phyloP scores from a whole-genome alignment of 1,139 yeast genomes.

The Zygosaccharomyces pseudobailii region DNA sequence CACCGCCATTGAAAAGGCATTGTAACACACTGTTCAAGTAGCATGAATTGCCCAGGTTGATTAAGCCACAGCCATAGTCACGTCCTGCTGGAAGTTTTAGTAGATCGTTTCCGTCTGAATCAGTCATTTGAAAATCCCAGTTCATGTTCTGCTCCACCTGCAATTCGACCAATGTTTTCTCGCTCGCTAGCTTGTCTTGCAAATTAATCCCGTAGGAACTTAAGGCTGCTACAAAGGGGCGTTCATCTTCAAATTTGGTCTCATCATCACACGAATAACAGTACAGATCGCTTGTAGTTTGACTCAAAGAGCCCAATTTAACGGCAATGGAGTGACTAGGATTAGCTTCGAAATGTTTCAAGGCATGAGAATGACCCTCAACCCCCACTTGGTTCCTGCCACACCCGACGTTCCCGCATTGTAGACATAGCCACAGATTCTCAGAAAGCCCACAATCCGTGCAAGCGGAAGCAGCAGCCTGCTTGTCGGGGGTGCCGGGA shows the following conservation, averaged over 20 bases:
- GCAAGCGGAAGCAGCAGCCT: slow-evolving; percentile 44
- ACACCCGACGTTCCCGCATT: slow-evolving; percentile 87
- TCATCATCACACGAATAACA: slow-evolving; percentile 91
- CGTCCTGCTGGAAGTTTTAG: slow-evolving; percentile 60
- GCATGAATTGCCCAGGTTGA: slow-evolving; percentile 90
- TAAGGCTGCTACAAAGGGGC: slow-evolving; percentile 43
- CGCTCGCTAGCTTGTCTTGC: slow-evolving; percentile 49
- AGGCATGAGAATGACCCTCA: slow-evolving; percentile 88
- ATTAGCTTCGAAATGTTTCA: slow-evolving; percentile 55
- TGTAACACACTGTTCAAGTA: slow-evolving; percentile 82
- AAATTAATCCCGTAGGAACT: slow-evolving; percentile 67
- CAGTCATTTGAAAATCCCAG: slow-evolving; percentile 87
- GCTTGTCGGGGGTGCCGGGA: slow-evolving; percentile 30
- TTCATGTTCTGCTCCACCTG: slow-evolving; percentile 88
- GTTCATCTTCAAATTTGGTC: slow-evolving; percentile 59
- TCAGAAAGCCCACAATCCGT: slow-evolving; percentile 61
- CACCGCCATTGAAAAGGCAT: slow-evolving; percentile 47
- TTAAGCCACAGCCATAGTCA: slow-evolving; percentile 58
- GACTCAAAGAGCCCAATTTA: slow-evolving; percentile 83
- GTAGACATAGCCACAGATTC: slow-evolving; percentile 88
- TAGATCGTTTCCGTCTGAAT: slow-evolving; percentile 62
- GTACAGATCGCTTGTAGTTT: slow-evolving; percentile 66
- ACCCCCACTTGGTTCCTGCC: slow-evolving; percentile 92
- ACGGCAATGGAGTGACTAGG: slow-evolving; percentile 74
- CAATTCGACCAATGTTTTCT: slow-evolving; percentile 79